These are phyloP conservation scores for Sesbania bispinosa DNA, from an alignment of 306 rosid genomes.

Conservation along the genomic window DNA sequence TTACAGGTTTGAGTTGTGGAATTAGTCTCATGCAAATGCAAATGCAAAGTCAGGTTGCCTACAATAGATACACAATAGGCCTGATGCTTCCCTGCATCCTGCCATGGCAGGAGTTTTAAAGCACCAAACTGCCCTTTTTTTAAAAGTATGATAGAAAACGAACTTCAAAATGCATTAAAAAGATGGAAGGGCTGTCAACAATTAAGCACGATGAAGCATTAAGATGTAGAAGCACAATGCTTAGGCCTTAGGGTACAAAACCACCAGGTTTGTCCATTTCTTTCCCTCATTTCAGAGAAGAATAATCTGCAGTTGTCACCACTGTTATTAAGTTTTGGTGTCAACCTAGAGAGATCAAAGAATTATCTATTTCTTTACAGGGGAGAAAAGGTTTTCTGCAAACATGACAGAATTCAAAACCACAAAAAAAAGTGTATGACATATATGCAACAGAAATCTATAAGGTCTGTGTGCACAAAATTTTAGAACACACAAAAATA, in stretches of 20 bases:
- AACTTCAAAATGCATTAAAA: background rate
- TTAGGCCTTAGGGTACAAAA: background rate
- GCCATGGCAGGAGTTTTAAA: too few relatives aligned
- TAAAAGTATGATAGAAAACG: background rate
- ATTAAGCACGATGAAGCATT: background rate
- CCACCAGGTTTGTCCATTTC: background rate
- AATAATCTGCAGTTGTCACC: slow-evolving; percentile 1
- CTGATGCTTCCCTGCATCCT: too few relatives aligned
- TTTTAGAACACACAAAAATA: background rate
- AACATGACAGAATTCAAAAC: background rate
- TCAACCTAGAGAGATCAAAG: background rate
- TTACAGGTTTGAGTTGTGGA: too few relatives aligned
- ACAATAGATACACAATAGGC: too few relatives aligned
- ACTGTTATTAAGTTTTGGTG: background rate
- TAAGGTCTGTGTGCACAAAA: background rate
- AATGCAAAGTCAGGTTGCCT: too few relatives aligned
- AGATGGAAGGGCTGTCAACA: background rate
- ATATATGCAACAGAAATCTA: background rate
- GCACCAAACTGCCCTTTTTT: too few relatives aligned
- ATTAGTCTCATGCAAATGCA: too few relatives aligned
- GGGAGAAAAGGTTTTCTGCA: background rate
- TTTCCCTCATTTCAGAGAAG: background rate
- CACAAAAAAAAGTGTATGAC: background rate
- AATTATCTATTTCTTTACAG: background rate
- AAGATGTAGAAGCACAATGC: background rate